Base-by-base conservation (phyloP, 306 rosid species). In the Oemleria cerasiformis region DNA sequence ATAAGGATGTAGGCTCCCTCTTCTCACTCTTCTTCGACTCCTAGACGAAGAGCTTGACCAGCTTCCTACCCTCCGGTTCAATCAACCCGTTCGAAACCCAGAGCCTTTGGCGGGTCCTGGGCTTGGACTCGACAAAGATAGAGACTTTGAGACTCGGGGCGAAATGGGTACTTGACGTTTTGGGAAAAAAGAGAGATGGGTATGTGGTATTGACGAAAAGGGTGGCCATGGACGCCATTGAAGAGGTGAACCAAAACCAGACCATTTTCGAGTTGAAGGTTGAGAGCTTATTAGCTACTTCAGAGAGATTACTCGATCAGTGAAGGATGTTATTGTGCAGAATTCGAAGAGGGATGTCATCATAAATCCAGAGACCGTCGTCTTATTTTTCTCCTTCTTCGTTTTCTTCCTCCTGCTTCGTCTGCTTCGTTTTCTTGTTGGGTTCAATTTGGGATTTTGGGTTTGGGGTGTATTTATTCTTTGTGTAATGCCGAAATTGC, bases 181-280 rank as follows among this genome's bases (percentile, higher is more conserved):
- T 87, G 30, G 81, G 48, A n/a, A 84, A 20, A 3, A 87, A 68
- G 43, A 47, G 92, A 42, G 85, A 69, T 2, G 79, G 83, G 68
- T 53, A 70, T 1, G 96, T 62, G 49, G 85, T 45, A 75, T 88
- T 87, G 74, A 74, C 30, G 78, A 88, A 78, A 23, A 84, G 59
- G 53, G 90, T 65, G 44, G 97, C 85, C 92, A 89, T 91, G 91
- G 99, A 89, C 82, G 97, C 96, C 97, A 89, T 95, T 84, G 88
- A 57, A 77, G 67, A 78, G 75, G 79, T 75, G 81, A 50, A 14
- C 63, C 62, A 59, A 50, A 23, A n/a, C 43, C 63, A n/a, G n/a
- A n/a, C n/a, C n/a, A n/a, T n/a, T n/a, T n/a, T n/a, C n/a, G n/a
- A n/a, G n/a, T n/a, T n/a, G n/a, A n/a, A n/a, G n/a, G n/a, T n/a